A percentile compares a stretch with the other conserved stretches of the same genome.
Evolutionary conservation across 495 filamentous ascomycete species (phyloP).

Genomic region (Penicillium soppii): DNA sequence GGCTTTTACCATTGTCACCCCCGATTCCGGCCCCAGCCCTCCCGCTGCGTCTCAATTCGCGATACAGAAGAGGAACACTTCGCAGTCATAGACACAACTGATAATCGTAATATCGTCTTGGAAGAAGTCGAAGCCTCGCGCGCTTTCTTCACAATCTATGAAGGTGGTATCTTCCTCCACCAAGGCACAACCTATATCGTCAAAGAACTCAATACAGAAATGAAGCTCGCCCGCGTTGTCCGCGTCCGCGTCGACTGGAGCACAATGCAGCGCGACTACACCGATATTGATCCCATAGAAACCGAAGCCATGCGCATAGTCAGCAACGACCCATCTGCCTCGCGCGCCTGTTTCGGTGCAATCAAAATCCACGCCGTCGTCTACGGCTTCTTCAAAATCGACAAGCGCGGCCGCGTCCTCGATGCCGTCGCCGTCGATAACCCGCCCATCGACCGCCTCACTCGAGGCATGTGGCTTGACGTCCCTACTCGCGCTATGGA

Average conservation of each 20-base stretch:
- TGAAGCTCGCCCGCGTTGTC: slow-evolving; percentile 69
- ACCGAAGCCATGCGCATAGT: slow-evolving; percentile 80
- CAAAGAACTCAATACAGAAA: slow-evolving; percentile 79
- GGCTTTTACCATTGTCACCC: slow-evolving; percentile 90
- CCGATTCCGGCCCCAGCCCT: slow-evolving; percentile 82
- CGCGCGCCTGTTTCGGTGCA: slow-evolving; percentile 75
- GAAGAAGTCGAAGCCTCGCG: slow-evolving; percentile 96
- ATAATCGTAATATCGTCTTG: slow-evolving; percentile 77
- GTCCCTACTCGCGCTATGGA: slow-evolving; percentile 76
- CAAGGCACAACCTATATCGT: slow-evolving; percentile 92
- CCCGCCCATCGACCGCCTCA: slow-evolving; percentile 79
- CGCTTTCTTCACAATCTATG: slow-evolving; percentile 94
- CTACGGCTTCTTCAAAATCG: slow-evolving; percentile 95
- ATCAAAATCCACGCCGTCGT: slow-evolving; percentile 83
- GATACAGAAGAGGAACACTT: slow-evolving; percentile 93
- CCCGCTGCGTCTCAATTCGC: slow-evolving; percentile 80
- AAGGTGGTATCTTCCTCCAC: slow-evolving; percentile 96
- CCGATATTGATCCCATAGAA: slow-evolving; percentile 90
- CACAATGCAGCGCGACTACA: slow-evolving; percentile 90
- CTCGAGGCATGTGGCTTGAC: slow-evolving; percentile 96
- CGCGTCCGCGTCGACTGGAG: slow-evolving; percentile 94
- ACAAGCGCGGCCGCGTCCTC: slow-evolving; percentile 76
- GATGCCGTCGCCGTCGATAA: slow-evolving; percentile 93
- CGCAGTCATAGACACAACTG: slow-evolving; percentile 85
- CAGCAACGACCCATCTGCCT: slow-evolving; percentile 33